Conservation (phyloP, 768 basidiomycete genomes). For the Lactarius sp. region DNA sequence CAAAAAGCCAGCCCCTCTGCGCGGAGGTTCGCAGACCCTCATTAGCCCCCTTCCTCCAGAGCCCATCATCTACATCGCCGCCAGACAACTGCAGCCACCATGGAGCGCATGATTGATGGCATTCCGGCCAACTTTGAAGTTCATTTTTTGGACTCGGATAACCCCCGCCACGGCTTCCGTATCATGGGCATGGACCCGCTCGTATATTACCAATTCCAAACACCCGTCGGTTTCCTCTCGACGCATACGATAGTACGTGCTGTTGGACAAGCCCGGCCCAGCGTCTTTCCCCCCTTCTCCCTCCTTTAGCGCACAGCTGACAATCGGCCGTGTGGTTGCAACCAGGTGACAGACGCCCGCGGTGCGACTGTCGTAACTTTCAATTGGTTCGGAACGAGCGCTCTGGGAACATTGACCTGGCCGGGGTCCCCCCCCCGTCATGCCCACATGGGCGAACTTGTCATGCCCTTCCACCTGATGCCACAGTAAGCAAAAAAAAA, state of each 20-base stretch:
- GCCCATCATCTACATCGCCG: neutral
- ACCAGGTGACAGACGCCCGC: neutral
- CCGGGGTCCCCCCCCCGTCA: neutral
- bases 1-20: neutral
- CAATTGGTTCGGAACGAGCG: slow-evolving; percentile 14
- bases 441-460: slow-evolving; percentile 14
- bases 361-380: slow-evolving; percentile 8
- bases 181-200: slow-evolving; percentile 60
- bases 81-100: neutral
- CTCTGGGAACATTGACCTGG: slow-evolving; percentile 14
- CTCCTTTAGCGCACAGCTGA: neutral
- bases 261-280: neutral
- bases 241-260: slow-evolving; percentile 47
- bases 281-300: neutral
- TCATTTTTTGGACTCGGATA: slow-evolving; percentile 65
- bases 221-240: slow-evolving; percentile 37
- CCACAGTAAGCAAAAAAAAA: slow-evolving; percentile 3
- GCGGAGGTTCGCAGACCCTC: neutral
- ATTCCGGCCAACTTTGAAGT: slow-evolving; percentile 30
- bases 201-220: slow-evolving; percentile 65
- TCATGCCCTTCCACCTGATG: neutral
- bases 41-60: neutral
- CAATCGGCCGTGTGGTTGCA: neutral
- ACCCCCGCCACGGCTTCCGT: slow-evolving; percentile 59
- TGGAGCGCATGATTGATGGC: neutral